Conservation (phyloP, 768 basidiomycete species). For the Russula vinacea region DNA sequence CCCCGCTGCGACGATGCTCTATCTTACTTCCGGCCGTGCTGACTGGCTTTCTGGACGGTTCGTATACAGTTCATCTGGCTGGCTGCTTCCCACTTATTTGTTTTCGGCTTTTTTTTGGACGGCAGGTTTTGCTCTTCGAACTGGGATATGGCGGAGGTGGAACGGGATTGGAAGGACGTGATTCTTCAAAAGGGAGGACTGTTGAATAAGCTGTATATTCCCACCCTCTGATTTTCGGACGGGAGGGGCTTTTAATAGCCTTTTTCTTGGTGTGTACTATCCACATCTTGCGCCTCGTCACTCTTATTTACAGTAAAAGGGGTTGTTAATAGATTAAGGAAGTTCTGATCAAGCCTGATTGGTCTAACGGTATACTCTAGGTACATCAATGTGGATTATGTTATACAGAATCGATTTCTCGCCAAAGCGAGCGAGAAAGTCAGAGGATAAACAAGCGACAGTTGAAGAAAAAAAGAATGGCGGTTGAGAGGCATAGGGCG, state of each 20-base stretch:
- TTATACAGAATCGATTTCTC: not conserved
- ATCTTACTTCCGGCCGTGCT: conserved; percentile 16
- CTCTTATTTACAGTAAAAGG: too few species aligned
- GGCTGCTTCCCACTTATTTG: not conserved
- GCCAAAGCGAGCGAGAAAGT: not conserved
- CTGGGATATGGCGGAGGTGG: conserved; percentile 19
- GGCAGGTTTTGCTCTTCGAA: conserved; percentile 7
- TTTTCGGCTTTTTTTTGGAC: not conserved
- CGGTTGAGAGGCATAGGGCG: not conserved
- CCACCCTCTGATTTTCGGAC: not conserved
- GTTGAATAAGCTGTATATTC: conserved; percentile 8
- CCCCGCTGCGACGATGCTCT: conserved; percentile 10
- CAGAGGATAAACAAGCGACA: not conserved
- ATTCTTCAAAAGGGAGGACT: conserved; percentile 10
- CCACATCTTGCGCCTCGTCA: too few species aligned
- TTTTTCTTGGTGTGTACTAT: too few species aligned
- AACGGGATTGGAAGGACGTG: conserved; percentile 10
- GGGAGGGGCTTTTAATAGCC: not conserved
- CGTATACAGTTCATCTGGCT: not conserved
- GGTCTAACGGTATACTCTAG: too few species aligned
- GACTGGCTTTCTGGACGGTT: conserved; percentile 22
- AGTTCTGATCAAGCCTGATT: too few species aligned
- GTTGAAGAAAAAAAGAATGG: not conserved
- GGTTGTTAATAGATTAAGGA: too few species aligned
- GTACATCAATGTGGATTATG: not conserved